Base-by-base conservation (phyloP, 495 filamentous ascomycete species). In the Beverwykella pulmonaria region DNA sequence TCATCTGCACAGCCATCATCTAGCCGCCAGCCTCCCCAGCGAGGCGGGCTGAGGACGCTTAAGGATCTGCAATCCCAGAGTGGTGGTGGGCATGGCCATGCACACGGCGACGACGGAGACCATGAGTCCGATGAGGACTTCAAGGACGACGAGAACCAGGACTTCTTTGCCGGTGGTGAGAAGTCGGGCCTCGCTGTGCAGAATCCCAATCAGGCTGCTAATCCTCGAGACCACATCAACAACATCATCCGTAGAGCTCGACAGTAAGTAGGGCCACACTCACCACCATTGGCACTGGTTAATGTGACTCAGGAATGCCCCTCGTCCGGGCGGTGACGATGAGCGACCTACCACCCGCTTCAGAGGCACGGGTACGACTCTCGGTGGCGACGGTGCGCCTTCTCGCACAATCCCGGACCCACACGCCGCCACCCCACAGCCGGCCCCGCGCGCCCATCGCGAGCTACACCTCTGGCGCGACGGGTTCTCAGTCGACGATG, bases 121-220 rank as follows among this genome's bases (percentile, higher is more conserved):
- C 84, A 90, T 53, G 83, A 83, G 4, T 83, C 87, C 27, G 84
- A 86, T 19, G 83, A 87, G 4, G 79, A 82, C 30, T 82, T 86
- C 3, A 82, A 88, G 46, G 85, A 87, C 32, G 84, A 86, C 25
- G 80, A 82, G 34, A 85, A 88, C 7, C 86, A 91, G 59, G 91
- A 97, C 74, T 83, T 97, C 53, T 98, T 95, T 75, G 90, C 94
- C 8, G 94, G 94, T 55, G 94, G 94, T 49, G 94, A 97, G 80
- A 98, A 98, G 79, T 97, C 93, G 23, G 95, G 93, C 6, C 78
- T 98, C 29, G 95, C 94, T 2, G 92, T 98, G 58, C 91, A 97
- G 75, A 93, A 98, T 74, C 94, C 94, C 0, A 81, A 84, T 23
- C 66, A 78, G 79, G 19, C 73, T 75, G 23, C 47, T 63, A 30